These are phyloP conservation scores for Talaromyces sp. DNA, from an alignment of 2,329 filamentous ascomycete genomes.

Conservation along the genomic window DNA sequence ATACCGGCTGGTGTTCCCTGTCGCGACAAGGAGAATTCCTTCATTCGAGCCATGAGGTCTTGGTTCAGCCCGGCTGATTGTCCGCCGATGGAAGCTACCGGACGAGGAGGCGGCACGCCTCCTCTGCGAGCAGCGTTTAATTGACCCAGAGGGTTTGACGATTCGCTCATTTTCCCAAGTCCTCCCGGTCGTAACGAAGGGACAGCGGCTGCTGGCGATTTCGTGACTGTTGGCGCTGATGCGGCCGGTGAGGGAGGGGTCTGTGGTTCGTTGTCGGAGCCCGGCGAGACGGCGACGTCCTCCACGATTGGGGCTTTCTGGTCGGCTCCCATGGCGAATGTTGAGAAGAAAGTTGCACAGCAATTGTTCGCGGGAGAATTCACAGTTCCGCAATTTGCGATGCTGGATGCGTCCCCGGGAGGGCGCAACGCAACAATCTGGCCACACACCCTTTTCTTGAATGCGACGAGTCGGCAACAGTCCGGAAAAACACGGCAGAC, in stretches of 20 bases:
- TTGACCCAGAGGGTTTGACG: constrained; percentile 77
- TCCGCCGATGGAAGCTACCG: constrained; percentile 28
- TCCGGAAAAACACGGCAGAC: background rate
- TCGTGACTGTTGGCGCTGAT: constrained; percentile 27
- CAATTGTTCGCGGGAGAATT: background rate
- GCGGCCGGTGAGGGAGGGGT: constrained; percentile 15
- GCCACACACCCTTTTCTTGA: background rate
- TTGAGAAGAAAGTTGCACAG: background rate
- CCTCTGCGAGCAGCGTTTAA: constrained; percentile 61
- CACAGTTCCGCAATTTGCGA: background rate
- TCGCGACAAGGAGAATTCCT: constrained; percentile 61
- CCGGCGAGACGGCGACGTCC: constrained; percentile 15
- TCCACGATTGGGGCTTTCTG: constrained; percentile 16
- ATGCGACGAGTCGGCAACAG: background rate
- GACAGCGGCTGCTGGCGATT: constrained; percentile 16
- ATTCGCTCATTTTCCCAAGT: constrained; percentile 29
- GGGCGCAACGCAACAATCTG: background rate
- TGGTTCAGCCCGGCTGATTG: constrained; percentile 51
- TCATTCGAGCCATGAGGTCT: constrained; percentile 65
- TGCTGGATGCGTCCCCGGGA: background rate
- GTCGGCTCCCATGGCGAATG: constrained; percentile 16
- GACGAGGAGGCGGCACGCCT: constrained; percentile 19
- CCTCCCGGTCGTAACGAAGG: constrained; percentile 20
- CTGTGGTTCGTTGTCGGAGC: constrained; percentile 16
- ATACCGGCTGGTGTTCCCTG: constrained; percentile 49